These are phyloP conservation scores for Acanthamoeba royreba DNA, from an alignment of 208 protist genomes.

Conservation along the genomic window DNA sequence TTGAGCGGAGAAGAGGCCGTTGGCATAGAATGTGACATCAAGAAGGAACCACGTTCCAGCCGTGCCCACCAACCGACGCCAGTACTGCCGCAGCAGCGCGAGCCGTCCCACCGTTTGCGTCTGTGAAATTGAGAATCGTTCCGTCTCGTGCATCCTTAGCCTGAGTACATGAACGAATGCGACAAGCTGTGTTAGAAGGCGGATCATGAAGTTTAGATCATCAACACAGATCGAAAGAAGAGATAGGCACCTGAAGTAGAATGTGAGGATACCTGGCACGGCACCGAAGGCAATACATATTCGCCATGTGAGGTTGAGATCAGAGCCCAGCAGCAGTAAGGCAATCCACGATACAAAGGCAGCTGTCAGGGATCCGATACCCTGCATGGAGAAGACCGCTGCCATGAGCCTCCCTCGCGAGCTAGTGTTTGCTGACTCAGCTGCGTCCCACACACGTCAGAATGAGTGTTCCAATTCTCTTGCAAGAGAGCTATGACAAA, in stretches of 20 bases:
- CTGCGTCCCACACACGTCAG: too few relatives aligned
- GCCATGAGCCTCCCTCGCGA: constrained; percentile 53
- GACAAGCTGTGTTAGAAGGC: background rate
- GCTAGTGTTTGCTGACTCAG: constrained; percentile 39
- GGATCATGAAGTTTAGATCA: background rate
- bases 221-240: background rate
- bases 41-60: constrained; percentile 80
- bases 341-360: constrained; percentile 28
- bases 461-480: background rate
- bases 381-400: constrained; percentile 74
- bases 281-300: constrained; percentile 60
- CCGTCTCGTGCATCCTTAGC: background rate
- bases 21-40: constrained; percentile 80
- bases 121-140: background rate
- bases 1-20: constrained; percentile 64
- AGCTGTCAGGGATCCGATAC: constrained; percentile 58
- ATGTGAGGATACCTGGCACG: constrained; percentile 57
- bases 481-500: background rate
- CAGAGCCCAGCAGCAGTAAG: background rate
- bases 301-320: constrained; percentile 47
- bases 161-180: background rate
- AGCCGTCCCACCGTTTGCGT: background rate
- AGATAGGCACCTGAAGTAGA: constrained; percentile 60
- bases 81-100: background rate
- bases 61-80: constrained; percentile 63